These are phyloP conservation scores for Aspergillus fructus DNA, from an alignment of 2,329 filamentous ascomycete species.

Conservation along the genomic window DNA sequence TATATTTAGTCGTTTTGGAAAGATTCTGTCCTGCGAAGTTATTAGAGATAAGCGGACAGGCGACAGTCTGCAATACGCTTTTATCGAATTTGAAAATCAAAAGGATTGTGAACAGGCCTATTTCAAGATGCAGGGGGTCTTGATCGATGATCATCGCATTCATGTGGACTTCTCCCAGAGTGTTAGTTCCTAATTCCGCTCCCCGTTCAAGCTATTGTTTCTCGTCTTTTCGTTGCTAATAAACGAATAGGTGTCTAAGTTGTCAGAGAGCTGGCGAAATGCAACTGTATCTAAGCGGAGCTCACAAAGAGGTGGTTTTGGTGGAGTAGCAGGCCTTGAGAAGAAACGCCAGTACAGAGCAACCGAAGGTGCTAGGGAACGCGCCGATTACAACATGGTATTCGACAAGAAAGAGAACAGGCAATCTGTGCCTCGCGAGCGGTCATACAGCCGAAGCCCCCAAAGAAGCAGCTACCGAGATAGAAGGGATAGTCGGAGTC, in stretches of 20 bases:
- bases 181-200: conserved; percentile 51
- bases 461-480: conserved; percentile 33
- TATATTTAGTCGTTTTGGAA: conserved; percentile 96
- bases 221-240: conserved; percentile 19
- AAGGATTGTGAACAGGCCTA: conserved; percentile 91
- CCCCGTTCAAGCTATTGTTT: neutral
- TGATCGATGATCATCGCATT: conserved; percentile 96
- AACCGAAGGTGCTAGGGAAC: conserved; percentile 51
- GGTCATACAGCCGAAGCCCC: conserved; percentile 47
- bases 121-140: conserved; percentile 96
- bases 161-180: conserved; percentile 99
- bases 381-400: conserved; percentile 71
- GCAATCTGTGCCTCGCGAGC: conserved; percentile 18
- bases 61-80: conserved; percentile 94
- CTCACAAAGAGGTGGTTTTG: conserved; percentile 73
- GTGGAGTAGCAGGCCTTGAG: conserved; percentile 83
- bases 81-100: conserved; percentile 95
- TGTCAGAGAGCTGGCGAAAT: conserved; percentile 86
- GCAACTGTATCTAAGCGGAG: conserved; percentile 78
- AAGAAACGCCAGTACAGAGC: conserved; percentile 86
- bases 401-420: conserved; percentile 59
- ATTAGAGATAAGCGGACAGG: conserved; percentile 92
- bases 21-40: conserved; percentile 91
- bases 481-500: conserved; percentile 33
- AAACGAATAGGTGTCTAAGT: conserved; percentile 58